These are phyloP conservation scores for Jacaranda mimosifolia DNA, from an alignment of 257 asterid species.

Conservation along the genomic window DNA sequence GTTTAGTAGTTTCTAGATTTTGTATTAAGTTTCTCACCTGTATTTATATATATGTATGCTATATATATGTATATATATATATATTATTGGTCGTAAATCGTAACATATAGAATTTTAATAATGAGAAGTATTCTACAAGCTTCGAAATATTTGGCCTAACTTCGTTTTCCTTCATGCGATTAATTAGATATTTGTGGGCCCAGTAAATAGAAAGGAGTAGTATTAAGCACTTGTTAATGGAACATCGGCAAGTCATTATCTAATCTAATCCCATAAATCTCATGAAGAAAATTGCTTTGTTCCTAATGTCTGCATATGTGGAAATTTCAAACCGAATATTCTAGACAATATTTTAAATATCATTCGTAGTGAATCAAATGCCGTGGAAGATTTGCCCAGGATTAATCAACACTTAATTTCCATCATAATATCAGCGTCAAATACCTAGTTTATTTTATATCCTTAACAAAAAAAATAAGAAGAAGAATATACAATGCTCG, in stretches of 20 bases:
- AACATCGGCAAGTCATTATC: slow-evolving; percentile 16
- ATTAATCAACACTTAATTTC: background rate
- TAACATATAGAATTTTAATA: too few relatives aligned
- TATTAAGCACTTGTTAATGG: background rate
- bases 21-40: too few relatives aligned
- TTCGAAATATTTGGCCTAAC: background rate
- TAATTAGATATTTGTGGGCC: slow-evolving; percentile 1
- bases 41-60: too few relatives aligned
- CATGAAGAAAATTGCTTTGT: background rate
- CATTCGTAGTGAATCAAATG: slow-evolving; percentile 9
- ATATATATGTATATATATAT: too few relatives aligned
- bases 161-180: background rate
- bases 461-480: too few relatives aligned
- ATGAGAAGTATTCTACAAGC: too few relatives aligned
- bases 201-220: background rate
- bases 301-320: slow-evolving; percentile 23
- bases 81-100: too few relatives aligned
- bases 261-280: slow-evolving; percentile 23
- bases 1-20: too few relatives aligned
- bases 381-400: slow-evolving; percentile 34
- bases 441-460: background rate
- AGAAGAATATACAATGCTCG: background rate
- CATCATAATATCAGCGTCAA: background rate
- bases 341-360: slow-evolving; percentile 10
- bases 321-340: slow-evolving; percentile 26